Evolutionary conservation across 345 rosid species (phyloP).

Genomic region (Melastoma malabathricum): DNA sequence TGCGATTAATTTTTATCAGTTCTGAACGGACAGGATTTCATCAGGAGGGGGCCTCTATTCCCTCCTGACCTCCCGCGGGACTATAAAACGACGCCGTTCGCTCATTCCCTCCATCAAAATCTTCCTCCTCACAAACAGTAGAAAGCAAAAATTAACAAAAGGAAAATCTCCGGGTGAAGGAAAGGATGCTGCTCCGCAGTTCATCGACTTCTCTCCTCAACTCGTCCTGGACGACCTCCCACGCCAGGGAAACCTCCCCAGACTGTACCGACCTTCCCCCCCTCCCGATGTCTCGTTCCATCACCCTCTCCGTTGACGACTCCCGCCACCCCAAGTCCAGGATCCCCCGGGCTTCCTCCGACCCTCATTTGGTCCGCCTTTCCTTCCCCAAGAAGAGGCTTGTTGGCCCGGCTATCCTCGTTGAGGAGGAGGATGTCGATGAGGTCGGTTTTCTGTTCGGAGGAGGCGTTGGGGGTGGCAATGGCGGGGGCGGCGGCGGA

Average conservation of each 20-base stretch:
- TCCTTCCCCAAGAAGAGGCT: slow-evolving; percentile 20
- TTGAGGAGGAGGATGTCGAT: slow-evolving; percentile 24
- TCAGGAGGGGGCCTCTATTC: not conserved
- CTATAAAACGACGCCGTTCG: no score
- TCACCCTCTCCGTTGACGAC: slow-evolving; percentile 21
- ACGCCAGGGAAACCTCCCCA: slow-evolving; percentile 30
- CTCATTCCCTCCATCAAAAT: not conserved
- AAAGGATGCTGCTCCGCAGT: slow-evolving; percentile 55
- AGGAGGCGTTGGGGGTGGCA: slow-evolving; percentile 21
- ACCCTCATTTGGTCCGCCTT: slow-evolving; percentile 33
- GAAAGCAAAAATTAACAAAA: no score
- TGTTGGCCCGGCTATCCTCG: slow-evolving; percentile 11
- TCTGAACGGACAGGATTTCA: no score
- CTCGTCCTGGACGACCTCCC: slow-evolving; percentile 43
- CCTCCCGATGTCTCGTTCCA: slow-evolving; percentile 14
- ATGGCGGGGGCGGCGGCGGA: slow-evolving; percentile 15
- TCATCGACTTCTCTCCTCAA: slow-evolving; percentile 62
- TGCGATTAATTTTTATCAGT: no score
- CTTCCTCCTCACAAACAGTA: not conserved
- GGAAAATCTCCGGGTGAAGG: not conserved
- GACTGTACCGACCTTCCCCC: slow-evolving; percentile 27
- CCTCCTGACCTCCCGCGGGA: not conserved
- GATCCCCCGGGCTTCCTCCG: slow-evolving; percentile 43
- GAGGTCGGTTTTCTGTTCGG: slow-evolving; percentile 13
- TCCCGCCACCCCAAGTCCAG: slow-evolving; percentile 17